Evolutionary conservation across 1,284 basidiomycete genomes (phyloP).

Genomic region (Coniferiporia sulphurascens): DNA sequence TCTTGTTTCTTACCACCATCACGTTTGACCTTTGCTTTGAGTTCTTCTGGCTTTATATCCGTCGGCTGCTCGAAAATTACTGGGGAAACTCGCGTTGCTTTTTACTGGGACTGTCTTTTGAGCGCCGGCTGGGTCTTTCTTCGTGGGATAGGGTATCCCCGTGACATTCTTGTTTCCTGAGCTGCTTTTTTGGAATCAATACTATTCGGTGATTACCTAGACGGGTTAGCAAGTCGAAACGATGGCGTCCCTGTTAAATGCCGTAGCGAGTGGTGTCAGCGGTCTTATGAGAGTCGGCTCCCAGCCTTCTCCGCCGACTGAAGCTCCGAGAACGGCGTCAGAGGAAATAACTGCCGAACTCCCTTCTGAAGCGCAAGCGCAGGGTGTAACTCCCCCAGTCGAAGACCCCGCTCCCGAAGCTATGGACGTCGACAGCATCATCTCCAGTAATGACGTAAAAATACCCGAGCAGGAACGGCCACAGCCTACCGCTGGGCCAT

Average conservation of each 20-base stretch:
- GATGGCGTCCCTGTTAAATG: slow-evolving; percentile 7
- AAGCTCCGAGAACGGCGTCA: not conserved
- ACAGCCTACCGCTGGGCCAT: slow-evolving; percentile 3
- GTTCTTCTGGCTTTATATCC: no score
- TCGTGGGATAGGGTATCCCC: no score
- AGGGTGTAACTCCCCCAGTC: not conserved
- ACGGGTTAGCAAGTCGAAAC: not conserved
- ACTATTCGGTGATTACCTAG: not conserved
- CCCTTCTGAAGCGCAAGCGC: not conserved
- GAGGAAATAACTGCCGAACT: slow-evolving; percentile 1
- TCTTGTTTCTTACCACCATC: not conserved
- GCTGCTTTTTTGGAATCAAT: no score
- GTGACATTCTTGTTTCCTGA: no score
- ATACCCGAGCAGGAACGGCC: not conserved
- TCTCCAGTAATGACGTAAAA: not conserved
- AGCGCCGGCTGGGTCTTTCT: not conserved
- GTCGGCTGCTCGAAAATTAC: no score
- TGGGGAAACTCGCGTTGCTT: not conserved
- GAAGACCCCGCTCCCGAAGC: not conserved
- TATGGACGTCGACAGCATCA: slow-evolving; percentile 12
- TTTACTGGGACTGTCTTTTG: not conserved
- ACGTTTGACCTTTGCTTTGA: not conserved
- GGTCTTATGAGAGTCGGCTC: slow-evolving; percentile 9
- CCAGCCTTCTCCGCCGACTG: not conserved
- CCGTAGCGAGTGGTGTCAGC: slow-evolving; percentile 8